phyloP scores from a whole-genome alignment of 495 filamentous ascomycete species.

The Neurospora discreta region DNA sequence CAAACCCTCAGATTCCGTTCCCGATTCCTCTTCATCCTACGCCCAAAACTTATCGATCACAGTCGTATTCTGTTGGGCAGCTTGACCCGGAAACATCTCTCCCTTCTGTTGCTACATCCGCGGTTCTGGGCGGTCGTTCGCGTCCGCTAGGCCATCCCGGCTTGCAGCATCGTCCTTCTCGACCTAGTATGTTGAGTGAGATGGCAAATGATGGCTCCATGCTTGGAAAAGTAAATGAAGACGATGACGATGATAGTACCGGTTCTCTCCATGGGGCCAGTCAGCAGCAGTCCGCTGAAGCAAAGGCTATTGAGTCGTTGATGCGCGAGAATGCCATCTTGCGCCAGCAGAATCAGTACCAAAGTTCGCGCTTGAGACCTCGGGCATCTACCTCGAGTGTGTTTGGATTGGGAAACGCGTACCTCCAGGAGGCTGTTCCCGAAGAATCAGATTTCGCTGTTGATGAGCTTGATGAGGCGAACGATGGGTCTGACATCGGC shows the following conservation, averaged over 20 bases:
- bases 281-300: constrained; percentile 44
- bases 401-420: constrained; percentile 44
- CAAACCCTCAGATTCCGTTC: constrained; percentile 67
- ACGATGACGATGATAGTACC: constrained; percentile 57
- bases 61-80: constrained; percentile 95
- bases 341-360: constrained; percentile 52
- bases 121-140: constrained; percentile 38
- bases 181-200: constrained; percentile 77
- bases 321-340: constrained; percentile 61
- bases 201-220: constrained; percentile 58
- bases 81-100: constrained; percentile 59
- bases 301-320: constrained; percentile 63
- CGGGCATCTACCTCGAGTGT: constrained; percentile 45
- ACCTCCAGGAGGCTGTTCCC: constrained; percentile 52
- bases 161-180: constrained; percentile 70
- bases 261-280: constrained; percentile 40
- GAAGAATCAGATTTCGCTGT: constrained; percentile 63
- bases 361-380: constrained; percentile 50
- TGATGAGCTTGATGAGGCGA: constrained; percentile 57
- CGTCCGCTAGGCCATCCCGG: constrained; percentile 48
- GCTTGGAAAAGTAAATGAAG: constrained; percentile 70
- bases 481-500: constrained; percentile 42
- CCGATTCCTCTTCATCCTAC: constrained; percentile 85
- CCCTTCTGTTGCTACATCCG: constrained; percentile 29
- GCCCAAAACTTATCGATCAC: constrained; percentile 84